Evolutionary conservation across 164 flowering plant species (phyloP), one percentile per base, ranked within the genome.

Genomic region (Chloranthus sessilifolius): DNA sequence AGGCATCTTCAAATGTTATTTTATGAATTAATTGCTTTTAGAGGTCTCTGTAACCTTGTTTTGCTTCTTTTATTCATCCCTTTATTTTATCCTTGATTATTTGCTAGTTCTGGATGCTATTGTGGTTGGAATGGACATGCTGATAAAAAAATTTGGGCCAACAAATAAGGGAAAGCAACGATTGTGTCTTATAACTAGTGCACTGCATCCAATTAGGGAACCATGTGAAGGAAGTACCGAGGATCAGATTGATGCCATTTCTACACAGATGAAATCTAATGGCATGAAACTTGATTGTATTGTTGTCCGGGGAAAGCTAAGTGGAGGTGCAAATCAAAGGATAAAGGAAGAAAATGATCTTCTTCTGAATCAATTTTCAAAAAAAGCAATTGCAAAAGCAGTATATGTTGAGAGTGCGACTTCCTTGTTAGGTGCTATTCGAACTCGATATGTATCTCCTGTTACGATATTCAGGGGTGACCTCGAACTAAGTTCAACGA

Each of bases 121-220:
- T 64, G 82, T 88, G 55, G 95, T 88, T 51, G 99, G 91, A 39
- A 78, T 92, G 92, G 99, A 88, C 71, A 74, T 86, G 82, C 64
- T 92, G 64, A 82, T 92, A 55, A 92, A 88, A 69, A 92, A 88
- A 62, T 88, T 66, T 72, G 83, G 84, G 54, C 53, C 54, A n/a
- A 78, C 89, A 36, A 60, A 75, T 69, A 92, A 86, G 72, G 95
- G 95, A 43, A 92, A 84, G 74, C 85, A 88, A 62, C 94, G 92
- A 28, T 67, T 92, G n/a, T 86, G 95, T 65, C 88, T 92, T 15
- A 64, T 92, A 34, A 88, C 95, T 9, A 70, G 68, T 67, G 95
- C 91, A 21, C 61, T 29, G 35, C 63, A 62, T 54, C 87, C 83
- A 35, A 73, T 77, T 43, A 92, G 83, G 64, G 82, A 82, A 51